These are phyloP conservation scores for Ceratocystiopsis minuta DNA, from an alignment of 2,329 filamentous ascomycete species.

Conservation along the genomic window DNA sequence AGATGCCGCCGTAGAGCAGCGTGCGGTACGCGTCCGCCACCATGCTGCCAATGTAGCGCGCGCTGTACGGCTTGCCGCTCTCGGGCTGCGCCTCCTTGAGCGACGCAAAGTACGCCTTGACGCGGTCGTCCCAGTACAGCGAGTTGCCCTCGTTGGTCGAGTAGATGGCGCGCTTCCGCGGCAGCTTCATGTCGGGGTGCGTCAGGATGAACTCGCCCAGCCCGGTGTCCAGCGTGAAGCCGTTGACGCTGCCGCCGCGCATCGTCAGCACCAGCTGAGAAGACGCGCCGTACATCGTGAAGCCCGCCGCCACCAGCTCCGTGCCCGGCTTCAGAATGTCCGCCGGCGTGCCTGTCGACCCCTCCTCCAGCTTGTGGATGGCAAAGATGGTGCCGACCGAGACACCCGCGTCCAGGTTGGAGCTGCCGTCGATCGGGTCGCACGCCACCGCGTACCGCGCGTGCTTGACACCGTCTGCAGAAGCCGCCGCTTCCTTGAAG, in stretches of 20 bases:
- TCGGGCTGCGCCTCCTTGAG: slow-evolving; percentile 58
- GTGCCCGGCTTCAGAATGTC: slow-evolving; percentile 81
- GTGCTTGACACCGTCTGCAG: slow-evolving; percentile 33
- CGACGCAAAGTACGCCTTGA: slow-evolving; percentile 74
- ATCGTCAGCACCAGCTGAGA: slow-evolving; percentile 94
- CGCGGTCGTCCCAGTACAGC: slow-evolving; percentile 81
- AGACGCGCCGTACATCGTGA: slow-evolving; percentile 99
- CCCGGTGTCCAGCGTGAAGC: slow-evolving; percentile 92
- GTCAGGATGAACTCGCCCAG: slow-evolving; percentile 98
- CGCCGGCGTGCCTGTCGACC: slow-evolving; percentile 55
- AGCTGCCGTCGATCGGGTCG: slow-evolving; percentile 94
- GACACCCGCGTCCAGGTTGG: slow-evolving; percentile 93
- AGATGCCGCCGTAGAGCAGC: slow-evolving; percentile 85
- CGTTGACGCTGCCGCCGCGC: slow-evolving; percentile 81
- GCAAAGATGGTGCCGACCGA: slow-evolving; percentile 96
- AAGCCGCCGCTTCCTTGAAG: slow-evolving; percentile 36
- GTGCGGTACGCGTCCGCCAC: slow-evolving; percentile 96
- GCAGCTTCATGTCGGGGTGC: slow-evolving; percentile 84
- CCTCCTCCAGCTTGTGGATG: slow-evolving; percentile 75
- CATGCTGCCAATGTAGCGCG: slow-evolving; percentile 95
- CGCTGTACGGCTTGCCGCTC: slow-evolving; percentile 75
- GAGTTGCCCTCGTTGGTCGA: slow-evolving; percentile 98
- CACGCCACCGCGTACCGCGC: slow-evolving; percentile 90
- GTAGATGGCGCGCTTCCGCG: slow-evolving; percentile 70
- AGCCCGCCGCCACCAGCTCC: slow-evolving; percentile 84